These are phyloP conservation scores for Geosmithia morbida DNA, from an alignment of 2,329 filamentous ascomycete genomes.

Conservation along the genomic window DNA sequence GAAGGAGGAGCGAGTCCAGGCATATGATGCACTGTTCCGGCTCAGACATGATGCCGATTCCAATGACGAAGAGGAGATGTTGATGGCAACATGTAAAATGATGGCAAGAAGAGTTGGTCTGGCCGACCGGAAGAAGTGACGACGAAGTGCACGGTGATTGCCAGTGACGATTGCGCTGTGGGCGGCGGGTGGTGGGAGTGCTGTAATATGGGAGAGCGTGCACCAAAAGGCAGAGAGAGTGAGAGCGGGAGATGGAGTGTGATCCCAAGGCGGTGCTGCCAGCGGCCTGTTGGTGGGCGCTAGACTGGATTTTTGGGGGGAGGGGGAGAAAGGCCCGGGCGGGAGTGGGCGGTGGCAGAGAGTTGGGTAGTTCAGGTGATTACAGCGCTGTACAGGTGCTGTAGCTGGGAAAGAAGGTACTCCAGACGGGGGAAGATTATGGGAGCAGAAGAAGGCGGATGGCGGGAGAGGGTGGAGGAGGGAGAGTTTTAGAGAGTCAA, in stretches of 20 bases:
- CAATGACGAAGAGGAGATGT: slow-evolving; percentile 16
- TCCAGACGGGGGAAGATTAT: not conserved
- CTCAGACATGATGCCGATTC: slow-evolving; percentile 31
- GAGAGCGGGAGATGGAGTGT: not conserved
- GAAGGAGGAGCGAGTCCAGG: slow-evolving; percentile 41
- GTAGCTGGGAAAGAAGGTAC: too few species aligned
- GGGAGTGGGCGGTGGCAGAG: too few species aligned
- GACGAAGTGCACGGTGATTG: not conserved
- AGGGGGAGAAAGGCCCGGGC: too few species aligned
- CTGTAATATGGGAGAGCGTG: too few species aligned
- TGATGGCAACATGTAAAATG: slow-evolving; percentile 33
- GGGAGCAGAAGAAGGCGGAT: too few species aligned
- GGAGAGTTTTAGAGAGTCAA: not conserved
- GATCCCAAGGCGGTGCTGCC: too few species aligned
- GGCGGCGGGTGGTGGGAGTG: not conserved
- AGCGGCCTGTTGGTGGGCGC: not conserved
- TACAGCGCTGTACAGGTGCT: too few species aligned
- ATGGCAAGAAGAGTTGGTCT: not conserved
- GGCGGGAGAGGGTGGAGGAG: not conserved
- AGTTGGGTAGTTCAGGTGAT: too few species aligned
- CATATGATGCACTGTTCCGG: slow-evolving; percentile 58
- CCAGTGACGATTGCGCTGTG: not conserved
- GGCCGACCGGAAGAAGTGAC: not conserved
- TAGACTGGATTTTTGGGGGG: too few species aligned
- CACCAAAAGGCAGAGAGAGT: slow-evolving; percentile 8